These are phyloP conservation scores for Simplicillium sp. DNA, from an alignment of 2,329 filamentous ascomycete species.

Conservation along the genomic window DNA sequence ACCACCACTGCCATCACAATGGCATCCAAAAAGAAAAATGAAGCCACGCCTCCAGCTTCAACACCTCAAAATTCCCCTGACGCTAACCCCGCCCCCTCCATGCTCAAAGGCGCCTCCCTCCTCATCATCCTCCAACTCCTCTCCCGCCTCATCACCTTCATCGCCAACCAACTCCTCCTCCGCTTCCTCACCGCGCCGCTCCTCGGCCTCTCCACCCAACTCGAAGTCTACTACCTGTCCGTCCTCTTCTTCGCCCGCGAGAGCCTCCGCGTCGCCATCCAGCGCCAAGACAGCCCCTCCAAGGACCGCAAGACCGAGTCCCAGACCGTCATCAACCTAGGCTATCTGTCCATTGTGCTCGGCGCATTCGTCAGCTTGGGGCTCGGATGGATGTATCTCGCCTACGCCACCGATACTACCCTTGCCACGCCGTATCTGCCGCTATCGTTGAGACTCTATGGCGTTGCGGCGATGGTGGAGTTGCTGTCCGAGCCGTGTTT, in stretches of 20 bases:
- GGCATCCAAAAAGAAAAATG: no score
- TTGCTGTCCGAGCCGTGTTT: slow-evolving; percentile 83
- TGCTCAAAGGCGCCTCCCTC: slow-evolving; percentile 66
- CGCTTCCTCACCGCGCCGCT: slow-evolving; percentile 79
- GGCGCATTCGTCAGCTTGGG: slow-evolving; percentile 55
- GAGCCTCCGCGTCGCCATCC: slow-evolving; percentile 81
- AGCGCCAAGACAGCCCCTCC: slow-evolving; percentile 49
- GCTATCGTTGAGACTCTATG: slow-evolving; percentile 43
- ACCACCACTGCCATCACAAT: no score
- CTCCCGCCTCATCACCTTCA: slow-evolving; percentile 83
- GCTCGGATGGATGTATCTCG: slow-evolving; percentile 61
- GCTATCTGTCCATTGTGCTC: slow-evolving; percentile 66
- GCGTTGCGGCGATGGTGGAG: slow-evolving; percentile 55
- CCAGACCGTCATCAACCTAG: slow-evolving; percentile 81
- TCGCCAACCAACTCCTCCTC: slow-evolving; percentile 83
- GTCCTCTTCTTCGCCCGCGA: slow-evolving; percentile 94
- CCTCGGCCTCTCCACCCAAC: slow-evolving; percentile 76
- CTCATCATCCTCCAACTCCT: slow-evolving; percentile 80
- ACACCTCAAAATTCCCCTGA: no score
- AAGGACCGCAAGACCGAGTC: slow-evolving; percentile 25
- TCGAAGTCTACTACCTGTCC: slow-evolving; percentile 87
- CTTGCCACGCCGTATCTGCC: slow-evolving; percentile 55
- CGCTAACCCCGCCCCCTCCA: slow-evolving; percentile 15
- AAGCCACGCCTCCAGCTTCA: no score
- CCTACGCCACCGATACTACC: slow-evolving; percentile 34